Conservation (phyloP, 495 filamentous ascomycete species). For the Xylaria flabelliformis region DNA sequence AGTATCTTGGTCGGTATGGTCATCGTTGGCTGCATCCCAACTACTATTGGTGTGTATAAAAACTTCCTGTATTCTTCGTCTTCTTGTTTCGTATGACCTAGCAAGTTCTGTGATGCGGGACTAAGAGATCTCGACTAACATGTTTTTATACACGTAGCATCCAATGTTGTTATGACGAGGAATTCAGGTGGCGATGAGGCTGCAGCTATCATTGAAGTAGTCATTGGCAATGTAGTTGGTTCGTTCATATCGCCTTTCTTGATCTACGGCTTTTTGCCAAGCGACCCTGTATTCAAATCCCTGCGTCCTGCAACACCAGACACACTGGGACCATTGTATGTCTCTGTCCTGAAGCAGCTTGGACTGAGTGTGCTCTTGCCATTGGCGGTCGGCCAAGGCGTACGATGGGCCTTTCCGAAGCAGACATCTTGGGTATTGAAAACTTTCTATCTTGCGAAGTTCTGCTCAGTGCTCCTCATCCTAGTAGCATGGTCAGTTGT, state of each 20-base stretch:
- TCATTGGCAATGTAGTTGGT: constrained; percentile 61
- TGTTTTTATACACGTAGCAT: constrained; percentile 32
- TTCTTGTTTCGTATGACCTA: no score
- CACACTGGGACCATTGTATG: constrained; percentile 57
- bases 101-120: no score
- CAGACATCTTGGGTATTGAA: constrained; percentile 47
- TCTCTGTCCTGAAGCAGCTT: constrained; percentile 58
- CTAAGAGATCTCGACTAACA: no score
- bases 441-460: constrained; percentile 54
- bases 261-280: constrained; percentile 58
- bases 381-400: constrained; percentile 53
- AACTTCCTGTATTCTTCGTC: no score
- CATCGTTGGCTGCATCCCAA: constrained; percentile 62
- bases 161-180: constrained; percentile 65
- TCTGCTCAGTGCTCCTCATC: constrained; percentile 54
- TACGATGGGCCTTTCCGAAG: constrained; percentile 57
- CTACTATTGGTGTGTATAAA: constrained; percentile 49
- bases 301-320: constrained; percentile 52
- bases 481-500: constrained; percentile 56
- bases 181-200: constrained; percentile 62
- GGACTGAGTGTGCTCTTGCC: constrained; percentile 58
- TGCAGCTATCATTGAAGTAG: constrained; percentile 60
- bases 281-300: constrained; percentile 48
- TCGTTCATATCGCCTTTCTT: constrained; percentile 60
- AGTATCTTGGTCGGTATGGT: constrained; percentile 62